These are phyloP conservation scores for Crassisporium funariophilum DNA, from an alignment of 768 basidiomycete species.

Conservation along the genomic window DNA sequence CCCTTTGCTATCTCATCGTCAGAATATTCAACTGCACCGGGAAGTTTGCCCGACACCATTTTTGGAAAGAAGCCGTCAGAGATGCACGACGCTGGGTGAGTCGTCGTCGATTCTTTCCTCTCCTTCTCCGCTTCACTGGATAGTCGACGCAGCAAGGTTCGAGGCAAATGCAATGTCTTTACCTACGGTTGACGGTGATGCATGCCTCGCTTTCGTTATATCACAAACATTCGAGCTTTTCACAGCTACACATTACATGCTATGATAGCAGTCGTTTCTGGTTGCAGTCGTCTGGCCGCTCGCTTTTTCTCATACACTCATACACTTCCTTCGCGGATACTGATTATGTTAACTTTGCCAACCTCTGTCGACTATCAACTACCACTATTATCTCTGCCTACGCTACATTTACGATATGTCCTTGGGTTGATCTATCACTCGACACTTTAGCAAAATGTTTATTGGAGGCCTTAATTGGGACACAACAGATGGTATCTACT, in stretches of 20 bases:
- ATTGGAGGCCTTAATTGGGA: slow-evolving; percentile 92
- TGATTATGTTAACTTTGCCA: not conserved
- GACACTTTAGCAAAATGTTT: slow-evolving; percentile 76
- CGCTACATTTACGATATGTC: slow-evolving; percentile 17
- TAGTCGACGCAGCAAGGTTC: not conserved
- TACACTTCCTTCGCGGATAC: not conserved
- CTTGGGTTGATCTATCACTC: slow-evolving; percentile 1
- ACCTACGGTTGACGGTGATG: not conserved
- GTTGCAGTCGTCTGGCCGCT: not conserved
- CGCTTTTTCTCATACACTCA: not conserved
- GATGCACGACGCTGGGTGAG: slow-evolving; percentile 87
- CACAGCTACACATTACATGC: no score
- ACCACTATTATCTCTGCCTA: slow-evolving; percentile 28
- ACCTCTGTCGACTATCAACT: slow-evolving; percentile 9
- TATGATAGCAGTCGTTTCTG: not conserved
- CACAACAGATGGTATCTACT: slow-evolving; percentile 79
- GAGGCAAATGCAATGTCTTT: slow-evolving; percentile 6
- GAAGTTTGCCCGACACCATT: slow-evolving; percentile 37
- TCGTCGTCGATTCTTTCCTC: slow-evolving; percentile 24
- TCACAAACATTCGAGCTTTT: not conserved
- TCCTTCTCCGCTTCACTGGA: slow-evolving; percentile 1
- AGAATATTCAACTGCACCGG: slow-evolving; percentile 33
- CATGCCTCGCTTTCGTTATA: not conserved
- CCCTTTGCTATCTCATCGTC: slow-evolving; percentile 26
- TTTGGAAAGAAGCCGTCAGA: slow-evolving; percentile 67